phyloP scores from a whole-genome alignment of 805 yeast species.

The Zygoascus biomembranicola region DNA sequence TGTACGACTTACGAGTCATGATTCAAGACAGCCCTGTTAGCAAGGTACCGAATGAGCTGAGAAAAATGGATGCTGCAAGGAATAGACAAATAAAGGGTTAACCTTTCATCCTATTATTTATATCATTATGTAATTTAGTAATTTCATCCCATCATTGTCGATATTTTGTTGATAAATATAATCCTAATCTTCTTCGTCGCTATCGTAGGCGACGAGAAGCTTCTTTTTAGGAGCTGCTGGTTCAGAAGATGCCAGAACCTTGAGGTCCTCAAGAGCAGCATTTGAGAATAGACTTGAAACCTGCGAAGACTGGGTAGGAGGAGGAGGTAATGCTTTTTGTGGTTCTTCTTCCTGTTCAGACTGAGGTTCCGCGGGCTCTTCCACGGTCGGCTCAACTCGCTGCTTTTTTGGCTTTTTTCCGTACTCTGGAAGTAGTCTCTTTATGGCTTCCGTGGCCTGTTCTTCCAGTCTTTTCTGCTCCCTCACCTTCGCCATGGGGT shows the following conservation, averaged over 20 bases:
- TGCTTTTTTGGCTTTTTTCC: background rate
- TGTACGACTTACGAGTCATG: slow-evolving; percentile 44
- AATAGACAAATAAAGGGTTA: slow-evolving; percentile 1
- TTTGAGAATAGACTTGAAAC: background rate
- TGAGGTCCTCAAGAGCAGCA: slow-evolving; percentile 1
- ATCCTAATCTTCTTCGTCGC: slow-evolving; percentile 3
- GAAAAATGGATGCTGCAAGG: slow-evolving; percentile 12
- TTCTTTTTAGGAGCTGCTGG: background rate
- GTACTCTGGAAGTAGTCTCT: slow-evolving; percentile 35
- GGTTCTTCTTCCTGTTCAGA: background rate
- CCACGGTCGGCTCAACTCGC: background rate
- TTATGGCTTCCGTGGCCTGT: slow-evolving; percentile 38
- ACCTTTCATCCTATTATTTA: background rate
- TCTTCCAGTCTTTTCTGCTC: slow-evolving; percentile 43
- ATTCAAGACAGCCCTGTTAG: slow-evolving; percentile 35
- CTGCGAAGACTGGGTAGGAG: background rate
- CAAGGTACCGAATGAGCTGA: slow-evolving; percentile 35
- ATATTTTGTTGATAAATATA: background rate
- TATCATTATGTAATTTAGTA: background rate
- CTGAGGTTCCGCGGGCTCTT: slow-evolving; percentile 5
- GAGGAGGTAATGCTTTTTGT: background rate
- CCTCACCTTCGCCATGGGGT: slow-evolving; percentile 51
- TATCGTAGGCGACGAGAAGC: slow-evolving; percentile 3
- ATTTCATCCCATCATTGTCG: background rate
- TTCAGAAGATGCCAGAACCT: slow-evolving; percentile 1